phyloP scores from a whole-genome alignment of 768 basidiomycete species.

The Lentinula detonsa region DNA sequence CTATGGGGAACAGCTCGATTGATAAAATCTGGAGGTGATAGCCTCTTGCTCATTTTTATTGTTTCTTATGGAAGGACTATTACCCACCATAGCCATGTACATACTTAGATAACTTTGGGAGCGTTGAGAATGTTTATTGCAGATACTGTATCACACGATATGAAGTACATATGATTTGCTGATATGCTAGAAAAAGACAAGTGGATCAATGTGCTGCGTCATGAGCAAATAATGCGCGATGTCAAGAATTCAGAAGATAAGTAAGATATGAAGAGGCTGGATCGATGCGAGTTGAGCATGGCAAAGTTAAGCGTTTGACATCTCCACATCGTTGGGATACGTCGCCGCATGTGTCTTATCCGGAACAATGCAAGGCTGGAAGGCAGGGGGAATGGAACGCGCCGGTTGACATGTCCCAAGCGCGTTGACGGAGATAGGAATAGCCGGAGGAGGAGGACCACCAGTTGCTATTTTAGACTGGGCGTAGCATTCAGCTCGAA shows the following conservation, averaged over 20 bases:
- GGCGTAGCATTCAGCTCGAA: background rate
- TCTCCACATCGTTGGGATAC: background rate
- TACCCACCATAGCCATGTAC: background rate
- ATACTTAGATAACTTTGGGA: background rate
- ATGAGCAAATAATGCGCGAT: background rate
- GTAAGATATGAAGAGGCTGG: background rate
- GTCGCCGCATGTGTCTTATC: background rate
- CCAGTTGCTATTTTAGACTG: constrained; percentile 1
- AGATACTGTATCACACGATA: no score
- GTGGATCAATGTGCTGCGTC: no score
- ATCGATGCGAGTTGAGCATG: background rate
- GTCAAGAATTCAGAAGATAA: background rate
- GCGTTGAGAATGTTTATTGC: no score
- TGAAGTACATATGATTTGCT: no score
- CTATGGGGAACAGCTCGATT: constrained; percentile 15
- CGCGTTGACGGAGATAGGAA: background rate
- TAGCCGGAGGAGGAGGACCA: background rate
- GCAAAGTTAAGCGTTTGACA: background rate
- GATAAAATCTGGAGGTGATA: background rate
- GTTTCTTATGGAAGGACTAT: background rate
- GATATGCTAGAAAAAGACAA: no score
- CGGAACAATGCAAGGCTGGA: background rate
- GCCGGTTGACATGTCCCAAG: background rate
- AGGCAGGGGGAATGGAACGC: background rate
- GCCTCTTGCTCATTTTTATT: background rate